Evolutionary conservation across 129 eudicot species (phyloP), one percentile per base, ranked within the genome.

Genomic region (Centaurea solstitialis): DNA sequence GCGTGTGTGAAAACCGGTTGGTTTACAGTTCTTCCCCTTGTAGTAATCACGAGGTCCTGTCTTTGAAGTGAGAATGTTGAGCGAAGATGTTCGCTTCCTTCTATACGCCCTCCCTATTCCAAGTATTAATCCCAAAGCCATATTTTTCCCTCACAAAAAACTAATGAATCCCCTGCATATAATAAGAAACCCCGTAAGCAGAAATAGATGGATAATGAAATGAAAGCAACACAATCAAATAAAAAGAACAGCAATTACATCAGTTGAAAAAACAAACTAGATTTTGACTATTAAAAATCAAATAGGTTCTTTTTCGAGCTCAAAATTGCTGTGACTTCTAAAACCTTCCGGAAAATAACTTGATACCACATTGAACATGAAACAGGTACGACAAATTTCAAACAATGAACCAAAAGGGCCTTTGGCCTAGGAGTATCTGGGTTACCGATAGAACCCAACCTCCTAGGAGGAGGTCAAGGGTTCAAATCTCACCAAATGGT

Each of bases 1-100:
- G 72, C 97, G 96, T 20, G 98, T 94, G 86, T 94, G 97, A 70
- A 92, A 94, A 88, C 98, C 98, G 62, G 94, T 92, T 12, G 97
- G 96, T 87, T 94, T 94, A 88, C 96, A 92, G 68, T 90, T 92
- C 65, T 94, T 94, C 7, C 98, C 98, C 86, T 94, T 94, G 88
- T 94, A 94, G 78, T 84, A 94, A 76, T 90, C 89, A 23, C 92
- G 84, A 11, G 94, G 96, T 10, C 91, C 91, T 33, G 90, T 80
- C 74, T 92, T 94, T 0, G 98, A 90, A 33, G 96, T 86, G 21
- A 94, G 89, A 72, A 92, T 94, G 47, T 89, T 91, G 33, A 94
- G 94, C 9, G 97, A 92, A 20, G 98, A 87, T 33, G 97, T 83
- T 13, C 97, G 87, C 79, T 94, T 94, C 73, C 92, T 89, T 75